These are phyloP conservation scores for Anastatica hierochuntica DNA, from an alignment of 345 rosid species.

Conservation along the genomic window DNA sequence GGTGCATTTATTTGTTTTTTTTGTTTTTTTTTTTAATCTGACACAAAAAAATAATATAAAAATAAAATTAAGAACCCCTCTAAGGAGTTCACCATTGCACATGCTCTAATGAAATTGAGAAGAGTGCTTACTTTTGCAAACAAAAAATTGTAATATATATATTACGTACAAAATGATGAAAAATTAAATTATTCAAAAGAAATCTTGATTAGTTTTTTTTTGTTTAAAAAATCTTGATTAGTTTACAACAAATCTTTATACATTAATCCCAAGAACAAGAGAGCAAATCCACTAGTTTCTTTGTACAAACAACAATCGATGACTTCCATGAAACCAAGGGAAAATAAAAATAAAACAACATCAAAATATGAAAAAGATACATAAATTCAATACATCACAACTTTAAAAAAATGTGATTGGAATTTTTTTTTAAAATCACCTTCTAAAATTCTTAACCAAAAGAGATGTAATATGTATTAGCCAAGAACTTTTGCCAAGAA, in stretches of 20 bases:
- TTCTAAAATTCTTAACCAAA: slow-evolving; percentile 5
- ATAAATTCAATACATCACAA: slow-evolving; percentile 16
- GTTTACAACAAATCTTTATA: slow-evolving; percentile 13
- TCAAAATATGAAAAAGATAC: slow-evolving; percentile 2
- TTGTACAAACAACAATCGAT: slow-evolving; percentile 23
- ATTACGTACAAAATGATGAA: not conserved
- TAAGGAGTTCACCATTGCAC: too few relatives aligned
- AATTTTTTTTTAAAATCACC: too few relatives aligned
- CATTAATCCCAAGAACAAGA: slow-evolving; percentile 1
- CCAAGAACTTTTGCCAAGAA: slow-evolving; percentile 2
- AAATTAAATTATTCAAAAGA: not conserved
- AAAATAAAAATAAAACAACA: not conserved
- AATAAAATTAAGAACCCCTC: too few relatives aligned
- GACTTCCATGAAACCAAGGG: not conserved
- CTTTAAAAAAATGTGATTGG: slow-evolving; percentile 14
- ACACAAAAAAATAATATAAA: too few relatives aligned
- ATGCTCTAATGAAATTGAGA: too few relatives aligned
- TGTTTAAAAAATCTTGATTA: slow-evolving; percentile 4
- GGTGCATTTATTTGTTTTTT: too few relatives aligned
- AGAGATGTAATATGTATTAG: slow-evolving; percentile 5
- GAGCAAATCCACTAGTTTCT: slow-evolving; percentile 7
- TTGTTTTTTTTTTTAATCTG: too few relatives aligned
- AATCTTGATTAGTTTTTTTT: too few relatives aligned
- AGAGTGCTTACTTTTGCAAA: too few relatives aligned
- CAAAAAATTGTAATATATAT: too few relatives aligned